Percentiles rank a stretch among this genome's conserved stretches.
Evolutionary conservation across 108 stramenopile species (phyloP).

Genomic region (Epithemia pelagica): DNA sequence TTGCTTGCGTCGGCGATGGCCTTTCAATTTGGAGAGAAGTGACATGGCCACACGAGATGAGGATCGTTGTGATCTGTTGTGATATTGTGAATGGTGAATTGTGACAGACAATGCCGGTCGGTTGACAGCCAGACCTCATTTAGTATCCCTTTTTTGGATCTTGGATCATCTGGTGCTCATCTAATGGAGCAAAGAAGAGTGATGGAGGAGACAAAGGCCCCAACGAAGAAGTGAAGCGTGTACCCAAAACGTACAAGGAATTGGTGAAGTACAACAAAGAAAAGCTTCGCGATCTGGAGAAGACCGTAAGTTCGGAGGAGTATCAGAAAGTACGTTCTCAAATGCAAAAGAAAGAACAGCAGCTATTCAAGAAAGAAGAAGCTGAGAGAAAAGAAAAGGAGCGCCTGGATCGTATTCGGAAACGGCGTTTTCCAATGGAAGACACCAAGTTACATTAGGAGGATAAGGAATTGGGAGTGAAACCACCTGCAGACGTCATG

Average conservation of each 20-base stretch:
- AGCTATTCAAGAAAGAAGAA: slow-evolving; percentile 21
- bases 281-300: slow-evolving; percentile 26
- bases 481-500: slow-evolving; percentile 33
- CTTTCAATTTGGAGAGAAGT: too few relatives aligned
- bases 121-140: too few relatives aligned
- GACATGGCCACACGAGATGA: too few relatives aligned
- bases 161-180: too few relatives aligned
- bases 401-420: slow-evolving; percentile 47
- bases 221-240: slow-evolving; percentile 31
- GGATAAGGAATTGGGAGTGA: slow-evolving; percentile 71
- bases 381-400: slow-evolving; percentile 27
- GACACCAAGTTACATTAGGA: slow-evolving; percentile 62
- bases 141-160: too few relatives aligned
- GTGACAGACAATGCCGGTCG: too few relatives aligned
- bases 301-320: slow-evolving; percentile 7
- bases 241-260: slow-evolving; percentile 24
- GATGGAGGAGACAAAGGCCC: slow-evolving; percentile 25
- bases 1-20: too few relatives aligned
- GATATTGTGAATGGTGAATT: too few relatives aligned
- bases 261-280: too few relatives aligned
- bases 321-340: background rate
- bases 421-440: slow-evolving; percentile 75
- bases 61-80: too few relatives aligned
- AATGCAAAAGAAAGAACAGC: slow-evolving; percentile 1
- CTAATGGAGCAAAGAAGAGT: slow-evolving; percentile 24